Base-by-base conservation (phyloP, 169 alveolate genomes). In the Cryptosporidium xiaoi region DNA sequence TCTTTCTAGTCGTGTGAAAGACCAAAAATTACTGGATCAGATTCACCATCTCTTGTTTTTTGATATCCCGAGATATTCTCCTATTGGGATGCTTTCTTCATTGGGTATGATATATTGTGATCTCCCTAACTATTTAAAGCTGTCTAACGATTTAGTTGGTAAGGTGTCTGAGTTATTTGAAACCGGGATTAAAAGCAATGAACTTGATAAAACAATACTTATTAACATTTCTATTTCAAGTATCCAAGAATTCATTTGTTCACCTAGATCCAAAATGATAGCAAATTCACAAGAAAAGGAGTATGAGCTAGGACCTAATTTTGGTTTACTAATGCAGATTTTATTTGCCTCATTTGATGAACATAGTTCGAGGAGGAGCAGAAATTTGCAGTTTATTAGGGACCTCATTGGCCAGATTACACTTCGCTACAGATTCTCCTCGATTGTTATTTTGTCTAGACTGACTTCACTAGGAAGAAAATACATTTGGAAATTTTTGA, bases 31-130 rank as follows among this genome's bases (percentile, higher is more conserved):
- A 60, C 31, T 56, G 1, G 87, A 60, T 13, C 62, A 29, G 27
- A 34, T 77, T 18, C 33, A 77, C 2, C 34, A 62, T 60, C 71
- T 77, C 16, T 20, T 77, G 27, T 60, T 77, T 60, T 77, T 55
- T 34, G 87, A 77, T 34, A 40, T 62, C 16, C 87, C 87, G 20
- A 77, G 34, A 60, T 77, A 77, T 46, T 56, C 87, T 7, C 87
- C 87, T 1, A 62, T 77, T 7, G 87, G 87, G 15, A n/a, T 77
- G 20, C 64, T 77, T 27, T 34, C 62, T 10, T 77, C 87, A 24
- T 53, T 77, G 10, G 69, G 77, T 20, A 40, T 56, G n/a, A 60
- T 77, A 27, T 77, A 77, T 77, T 62, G 55, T 24, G 69, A 62
- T 13, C 13, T 56, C 29, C 69, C 71, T 1, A 27, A 34, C 24